Percentiles rank a stretch among this genome's conserved stretches.
These are phyloP conservation scores for Neurospora cerealis DNA, from an alignment of 495 filamentous ascomycete species.

Conservation along the genomic window DNA sequence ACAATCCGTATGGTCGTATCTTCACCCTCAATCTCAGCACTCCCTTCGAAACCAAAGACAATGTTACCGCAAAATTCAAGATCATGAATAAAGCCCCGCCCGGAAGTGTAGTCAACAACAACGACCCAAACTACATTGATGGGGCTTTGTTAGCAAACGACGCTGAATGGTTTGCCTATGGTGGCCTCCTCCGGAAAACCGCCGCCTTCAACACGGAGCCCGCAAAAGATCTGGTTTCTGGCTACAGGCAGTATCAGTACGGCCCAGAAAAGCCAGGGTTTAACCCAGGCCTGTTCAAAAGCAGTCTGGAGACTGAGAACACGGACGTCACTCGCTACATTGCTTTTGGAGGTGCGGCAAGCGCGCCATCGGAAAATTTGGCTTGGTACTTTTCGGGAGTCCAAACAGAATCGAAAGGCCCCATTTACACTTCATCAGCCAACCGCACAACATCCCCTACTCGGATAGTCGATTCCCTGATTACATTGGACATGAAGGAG, in stretches of 20 bases:
- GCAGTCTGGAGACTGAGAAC: slow-evolving; percentile 18
- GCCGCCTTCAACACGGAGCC: slow-evolving; percentile 18
- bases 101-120: slow-evolving; percentile 38
- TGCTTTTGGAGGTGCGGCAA: slow-evolving; percentile 53
- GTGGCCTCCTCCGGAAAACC: slow-evolving; percentile 28
- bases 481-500: slow-evolving; percentile 49
- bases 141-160: slow-evolving; percentile 60
- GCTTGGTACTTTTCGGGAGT: slow-evolving; percentile 61
- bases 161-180: slow-evolving; percentile 46
- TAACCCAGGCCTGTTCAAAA: slow-evolving; percentile 27
- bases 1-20: slow-evolving; percentile 36
- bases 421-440: not conserved
- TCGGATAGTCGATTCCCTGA: slow-evolving; percentile 26
- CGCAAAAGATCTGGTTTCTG: slow-evolving; percentile 25
- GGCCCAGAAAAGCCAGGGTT: slow-evolving; percentile 29
- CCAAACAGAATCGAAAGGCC: too few species aligned
- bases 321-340: slow-evolving; percentile 48
- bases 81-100: slow-evolving; percentile 30
- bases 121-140: slow-evolving; percentile 49
- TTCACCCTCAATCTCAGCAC: slow-evolving; percentile 50
- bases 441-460: not conserved
- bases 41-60: slow-evolving; percentile 45
- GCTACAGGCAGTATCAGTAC: slow-evolving; percentile 46
- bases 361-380: slow-evolving; percentile 59
- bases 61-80: slow-evolving; percentile 42